A percentile compares a stretch with the other conserved stretches of the same genome.
phyloP scores from a whole-genome alignment of 2,329 filamentous ascomycete species.

The Ceratocystis cacaofunesta region DNA sequence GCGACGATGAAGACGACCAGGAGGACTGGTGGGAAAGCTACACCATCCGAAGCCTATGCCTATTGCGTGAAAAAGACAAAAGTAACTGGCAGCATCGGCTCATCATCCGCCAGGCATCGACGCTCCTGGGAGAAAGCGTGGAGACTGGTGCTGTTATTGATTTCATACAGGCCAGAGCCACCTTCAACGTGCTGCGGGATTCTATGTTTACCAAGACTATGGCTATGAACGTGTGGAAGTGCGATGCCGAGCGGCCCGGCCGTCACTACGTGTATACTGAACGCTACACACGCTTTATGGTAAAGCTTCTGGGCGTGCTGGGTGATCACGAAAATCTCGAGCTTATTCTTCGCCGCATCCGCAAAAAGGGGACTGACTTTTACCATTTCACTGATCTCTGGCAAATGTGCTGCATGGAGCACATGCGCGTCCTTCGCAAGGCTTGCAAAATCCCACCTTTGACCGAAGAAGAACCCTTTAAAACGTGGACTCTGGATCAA shows the following conservation, averaged over 20 bases:
- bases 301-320: conserved; percentile 56
- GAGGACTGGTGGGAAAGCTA: conserved; percentile 46
- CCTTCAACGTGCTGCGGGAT: conserved; percentile 60
- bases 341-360: conserved; percentile 59
- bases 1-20: conserved; percentile 32
- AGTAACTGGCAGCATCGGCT: conserved; percentile 93
- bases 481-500: conserved; percentile 37
- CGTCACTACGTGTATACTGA: conserved; percentile 86
- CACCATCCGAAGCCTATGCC: conserved; percentile 36
- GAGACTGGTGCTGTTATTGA: conserved; percentile 25
- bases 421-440: conserved; percentile 38
- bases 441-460: conserved; percentile 31
- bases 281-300: conserved; percentile 72
- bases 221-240: conserved; percentile 89
- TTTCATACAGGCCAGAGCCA: conserved; percentile 55
- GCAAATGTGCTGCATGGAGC: conserved; percentile 40
- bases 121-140: conserved; percentile 36
- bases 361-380: conserved; percentile 66
- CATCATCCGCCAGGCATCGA: conserved; percentile 54
- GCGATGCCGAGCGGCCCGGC: conserved; percentile 67
- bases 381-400: conserved; percentile 48
- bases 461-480: conserved; percentile 40
- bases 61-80: conserved; percentile 60
- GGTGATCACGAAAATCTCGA: conserved; percentile 65
- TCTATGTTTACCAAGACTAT: conserved; percentile 83